Conservation (phyloP, 2,329 filamentous ascomycete species). For the Aspergillus awamori region DNA sequence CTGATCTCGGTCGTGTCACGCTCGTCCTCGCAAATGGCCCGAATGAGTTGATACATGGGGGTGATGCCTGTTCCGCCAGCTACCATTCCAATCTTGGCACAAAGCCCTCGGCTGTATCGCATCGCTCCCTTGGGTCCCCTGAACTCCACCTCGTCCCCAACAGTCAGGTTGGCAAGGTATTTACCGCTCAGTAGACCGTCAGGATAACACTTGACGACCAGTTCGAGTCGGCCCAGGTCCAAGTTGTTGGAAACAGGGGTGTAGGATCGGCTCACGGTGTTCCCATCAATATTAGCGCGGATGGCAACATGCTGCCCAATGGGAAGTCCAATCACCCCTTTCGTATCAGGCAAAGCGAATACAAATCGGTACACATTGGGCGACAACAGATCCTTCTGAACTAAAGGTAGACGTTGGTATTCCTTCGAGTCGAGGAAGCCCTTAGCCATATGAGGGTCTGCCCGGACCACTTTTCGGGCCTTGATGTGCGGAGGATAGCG, state of each 20-base stretch:
- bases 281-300: conserved; percentile 51
- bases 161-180: conserved; percentile 32
- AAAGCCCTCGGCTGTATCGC: conserved; percentile 33
- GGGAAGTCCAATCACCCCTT: conserved; percentile 56
- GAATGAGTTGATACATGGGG: conserved; percentile 65
- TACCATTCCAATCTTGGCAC: conserved; percentile 41
- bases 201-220: conserved; percentile 42
- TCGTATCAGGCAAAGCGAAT: conserved; percentile 52
- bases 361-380: conserved; percentile 46
- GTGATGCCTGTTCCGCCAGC: conserved; percentile 48
- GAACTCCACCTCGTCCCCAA: conserved; percentile 38
- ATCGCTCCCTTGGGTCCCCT: conserved; percentile 43
- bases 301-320: conserved; percentile 62
- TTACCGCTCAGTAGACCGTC: conserved; percentile 36
- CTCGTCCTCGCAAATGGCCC: conserved; percentile 64
- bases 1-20: conserved; percentile 59
- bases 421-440: conserved; percentile 55
- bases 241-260: conserved; percentile 48
- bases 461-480: conserved; percentile 40
- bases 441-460: conserved; percentile 44
- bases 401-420: conserved; percentile 53
- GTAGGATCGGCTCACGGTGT: conserved; percentile 56
- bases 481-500: conserved; percentile 45
- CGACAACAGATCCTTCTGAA: conserved; percentile 27
- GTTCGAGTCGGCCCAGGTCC: conserved; percentile 36